Base-by-base conservation (phyloP, 2,329 filamentous ascomycete genomes). In the Aureobasidium sp. region DNA sequence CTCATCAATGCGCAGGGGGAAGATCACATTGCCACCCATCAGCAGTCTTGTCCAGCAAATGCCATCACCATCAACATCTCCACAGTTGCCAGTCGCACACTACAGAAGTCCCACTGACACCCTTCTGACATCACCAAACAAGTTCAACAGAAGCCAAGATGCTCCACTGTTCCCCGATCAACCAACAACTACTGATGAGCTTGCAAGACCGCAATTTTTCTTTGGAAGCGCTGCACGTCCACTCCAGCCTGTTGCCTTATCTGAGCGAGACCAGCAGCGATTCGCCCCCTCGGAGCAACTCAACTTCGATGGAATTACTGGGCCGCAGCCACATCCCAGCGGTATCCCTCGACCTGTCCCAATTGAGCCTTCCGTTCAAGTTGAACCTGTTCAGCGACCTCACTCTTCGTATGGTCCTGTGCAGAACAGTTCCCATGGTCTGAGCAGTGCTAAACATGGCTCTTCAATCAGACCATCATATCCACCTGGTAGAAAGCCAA, bases 21-120 rank as follows among this genome's bases (percentile, higher is more conserved):
- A 34, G 30, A n/a, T 41, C 13, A 61, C 49, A 25, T 34, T 61
- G 15, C 59, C 59, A 34, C 34, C 59, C 11, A 32, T 61, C 11
- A 50, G 34, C 30, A 53, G 49, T 45, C 30, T 55, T 29, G 29
- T 61, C 5, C 32, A 53, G 10, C 47, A 55, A 34, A 53, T 53
- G 39, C 49, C 41, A 21, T 61, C 59, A 16, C 59, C 59, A 48
- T 61, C 59, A 5, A 39, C 59, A 41, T 61, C 59, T 15, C 59
- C 59, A 11, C 39, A 55, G 21, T 32, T 61, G 48, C 25, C 59
- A 3, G 7, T 50, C 34, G 41, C 42, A 48, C 30, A 52, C 5
- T 48, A 54, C 44, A 49, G 16, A n/a, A 58, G 32, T 48, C 30
- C 39, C 11, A 21, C 44, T n/a, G 54, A 48, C 6, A 13, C 32